Evolutionary conservation across 352 stramenopile genomes (phyloP), one percentile per base, ranked within the genome.

Genomic region (Phytopythium chamaehyphon): DNA sequence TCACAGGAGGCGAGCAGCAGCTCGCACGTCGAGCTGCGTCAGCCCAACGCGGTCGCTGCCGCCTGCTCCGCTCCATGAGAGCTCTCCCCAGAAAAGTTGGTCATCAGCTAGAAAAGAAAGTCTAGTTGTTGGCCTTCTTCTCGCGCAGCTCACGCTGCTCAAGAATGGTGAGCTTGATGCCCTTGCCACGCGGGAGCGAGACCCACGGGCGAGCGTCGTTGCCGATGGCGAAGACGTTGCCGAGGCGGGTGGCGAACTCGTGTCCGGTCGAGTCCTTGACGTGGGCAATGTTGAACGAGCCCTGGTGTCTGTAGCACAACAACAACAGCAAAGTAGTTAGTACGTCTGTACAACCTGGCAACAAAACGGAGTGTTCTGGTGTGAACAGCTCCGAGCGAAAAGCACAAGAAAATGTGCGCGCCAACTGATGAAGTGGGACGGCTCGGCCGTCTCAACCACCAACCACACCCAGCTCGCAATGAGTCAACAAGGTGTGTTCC

Each of bases 271-370:
- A 89, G 82, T 99, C 97, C 85, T 98, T 98, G 43, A 99, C 81
- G 73, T 97, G 97, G 46, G 98, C 94, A 84, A 99, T 99, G 69
- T 98, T 96, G 86, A 99, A 99, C 55, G 94, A 98, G 78, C 96
- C 96, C 62, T 98, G 89, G 84, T 99, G 97, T 74, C 93, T 97
- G 59, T 35, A 47, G 28, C 53, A n/a, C 46, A 35, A 31, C 44
- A 76, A 28, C 31, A 60, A 55, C 23, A 63, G 22, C 24, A 61
- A 46, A 26, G 57, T 66, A 16, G 76, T 40, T 23, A 51, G 45
- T 40, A 26, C 42, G 42, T 33, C 1, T 15, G 19, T 14, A 47
- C 6, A 31, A 3, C n/a, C n/a, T n/a, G n/a, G n/a, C 11, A 9
- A n/a, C 9, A 7, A 31, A 23, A 33, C 40, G 19, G 21, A 47